A percentile compares a stretch with the other conserved stretches of the same genome.
These are phyloP conservation scores for Aspergillus egyptiacus DNA, from an alignment of 495 filamentous ascomycete genomes.

Conservation along the genomic window DNA sequence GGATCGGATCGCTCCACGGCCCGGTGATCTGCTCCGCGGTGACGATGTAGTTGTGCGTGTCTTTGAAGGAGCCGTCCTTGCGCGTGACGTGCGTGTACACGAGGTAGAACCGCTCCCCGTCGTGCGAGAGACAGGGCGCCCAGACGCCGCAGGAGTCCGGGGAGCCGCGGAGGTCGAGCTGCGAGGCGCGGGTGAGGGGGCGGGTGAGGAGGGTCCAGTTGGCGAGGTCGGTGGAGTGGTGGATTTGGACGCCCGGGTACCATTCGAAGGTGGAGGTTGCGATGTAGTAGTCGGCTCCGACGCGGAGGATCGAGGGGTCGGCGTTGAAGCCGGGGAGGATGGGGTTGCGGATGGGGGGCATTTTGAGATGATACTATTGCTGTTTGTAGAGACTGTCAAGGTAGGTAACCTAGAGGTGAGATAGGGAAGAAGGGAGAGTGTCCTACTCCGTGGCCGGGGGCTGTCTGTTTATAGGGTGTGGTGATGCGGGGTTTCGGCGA, in stretches of 20 bases:
- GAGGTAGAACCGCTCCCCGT: constrained; percentile 48
- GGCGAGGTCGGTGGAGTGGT: constrained; percentile 50
- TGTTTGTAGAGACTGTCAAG: no score
- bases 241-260: constrained; percentile 55
- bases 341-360: constrained; percentile 36
- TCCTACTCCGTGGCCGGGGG: no score
- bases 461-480: no score
- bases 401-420: no score
- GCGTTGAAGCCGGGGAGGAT: constrained; percentile 60
- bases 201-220: constrained; percentile 48
- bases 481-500: no score
- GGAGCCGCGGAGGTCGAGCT: constrained; percentile 24
- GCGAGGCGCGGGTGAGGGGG: constrained; percentile 20
- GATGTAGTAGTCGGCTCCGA: constrained; percentile 55
- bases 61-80: constrained; percentile 6
- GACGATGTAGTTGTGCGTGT: constrained; percentile 7
- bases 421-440: no score
- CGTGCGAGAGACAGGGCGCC: constrained; percentile 56
- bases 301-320: constrained; percentile 55
- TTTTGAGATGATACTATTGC: no score
- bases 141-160: constrained; percentile 57
- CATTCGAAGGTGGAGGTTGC: constrained; percentile 60
- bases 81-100: constrained; percentile 1
- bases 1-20: constrained; percentile 52
- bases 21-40: background rate